phyloP scores from a whole-genome alignment of 805 yeast genomes.

The Metschnikowia cubensis region DNA sequence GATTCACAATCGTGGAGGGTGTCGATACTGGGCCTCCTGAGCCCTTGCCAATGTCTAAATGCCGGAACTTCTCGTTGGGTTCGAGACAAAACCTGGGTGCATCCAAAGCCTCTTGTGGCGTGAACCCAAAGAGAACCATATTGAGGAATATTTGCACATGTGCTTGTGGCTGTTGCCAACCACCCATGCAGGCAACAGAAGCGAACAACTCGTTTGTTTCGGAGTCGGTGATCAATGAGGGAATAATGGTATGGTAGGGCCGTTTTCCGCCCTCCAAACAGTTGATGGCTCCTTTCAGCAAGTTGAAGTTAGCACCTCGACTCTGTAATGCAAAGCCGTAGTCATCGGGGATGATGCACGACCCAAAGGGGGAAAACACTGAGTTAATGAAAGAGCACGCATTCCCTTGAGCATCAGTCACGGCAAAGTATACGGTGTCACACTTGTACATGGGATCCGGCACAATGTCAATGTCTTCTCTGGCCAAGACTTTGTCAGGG shows the following conservation, averaged over 20 bases:
- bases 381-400: constrained; percentile 82
- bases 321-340: constrained; percentile 70
- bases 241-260: constrained; percentile 80
- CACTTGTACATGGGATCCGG: constrained; percentile 16
- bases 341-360: constrained; percentile 61
- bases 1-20: constrained; percentile 51
- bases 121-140: constrained; percentile 54
- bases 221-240: constrained; percentile 63
- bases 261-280: constrained; percentile 65
- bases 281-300: constrained; percentile 54
- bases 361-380: constrained; percentile 64
- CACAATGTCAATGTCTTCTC: constrained; percentile 14
- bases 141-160: constrained; percentile 76
- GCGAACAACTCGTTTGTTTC: constrained; percentile 46
- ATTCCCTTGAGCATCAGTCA: constrained; percentile 12
- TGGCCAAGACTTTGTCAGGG: constrained; percentile 7
- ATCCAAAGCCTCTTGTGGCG: constrained; percentile 72
- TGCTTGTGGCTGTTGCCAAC: constrained; percentile 82
- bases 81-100: constrained; percentile 67
- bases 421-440: constrained; percentile 17
- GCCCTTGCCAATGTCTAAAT: constrained; percentile 52
- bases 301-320: constrained; percentile 72
- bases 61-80: constrained; percentile 42
- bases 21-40: constrained; percentile 63
- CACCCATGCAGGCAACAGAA: constrained; percentile 82